Percentiles rank a stretch among this genome's conserved stretches.
These are phyloP conservation scores for Moniliella sp. DNA, from an alignment of 1,284 basidiomycete species.

Conservation along the genomic window DNA sequence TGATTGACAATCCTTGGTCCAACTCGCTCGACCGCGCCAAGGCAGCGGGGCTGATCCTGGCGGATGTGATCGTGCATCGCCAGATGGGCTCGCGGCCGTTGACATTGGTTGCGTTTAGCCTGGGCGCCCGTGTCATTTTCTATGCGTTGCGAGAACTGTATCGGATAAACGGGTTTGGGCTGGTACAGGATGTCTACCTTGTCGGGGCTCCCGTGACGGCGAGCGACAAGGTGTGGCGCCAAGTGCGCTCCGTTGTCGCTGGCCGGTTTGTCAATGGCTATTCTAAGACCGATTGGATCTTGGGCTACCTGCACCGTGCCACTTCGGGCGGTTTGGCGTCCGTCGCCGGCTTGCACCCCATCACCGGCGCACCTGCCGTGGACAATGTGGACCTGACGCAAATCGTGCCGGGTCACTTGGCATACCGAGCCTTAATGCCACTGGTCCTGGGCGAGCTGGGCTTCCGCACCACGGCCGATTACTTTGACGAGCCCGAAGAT, in stretches of 20 bases:
- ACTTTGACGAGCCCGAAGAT: conserved; percentile 33
- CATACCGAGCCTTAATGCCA: conserved; percentile 28
- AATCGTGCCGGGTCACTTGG: conserved; percentile 27
- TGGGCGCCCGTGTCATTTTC: conserved; percentile 30
- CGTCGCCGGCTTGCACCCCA: conserved; percentile 29
- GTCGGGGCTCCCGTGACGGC: conserved; percentile 30
- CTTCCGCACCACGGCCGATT: conserved; percentile 29
- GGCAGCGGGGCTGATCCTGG: conserved; percentile 27
- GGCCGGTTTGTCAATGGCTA: conserved; percentile 28
- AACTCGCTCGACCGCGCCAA: conserved; percentile 27
- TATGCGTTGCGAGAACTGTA: conserved; percentile 26
- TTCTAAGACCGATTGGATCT: conserved; percentile 30
- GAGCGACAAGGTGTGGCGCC: conserved; percentile 21
- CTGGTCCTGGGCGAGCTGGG: conserved; percentile 29
- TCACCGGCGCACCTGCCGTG: conserved; percentile 22
- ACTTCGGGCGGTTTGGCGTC: conserved; percentile 25
- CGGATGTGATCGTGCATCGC: conserved; percentile 22
- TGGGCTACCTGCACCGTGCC: conserved; percentile 29
- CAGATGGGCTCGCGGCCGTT: conserved; percentile 32
- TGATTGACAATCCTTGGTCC: conserved; percentile 34
- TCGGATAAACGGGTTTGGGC: conserved; percentile 22
- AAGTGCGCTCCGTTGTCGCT: conserved; percentile 20
- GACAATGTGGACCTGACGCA: conserved; percentile 32
- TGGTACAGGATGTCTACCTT: conserved; percentile 32
- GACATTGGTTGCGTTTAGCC: conserved; percentile 28